Evolutionary conservation across 768 basidiomycete genomes (phyloP), one percentile per base, ranked within the genome.

Genomic region (Pleurotus ostreatus): DNA sequence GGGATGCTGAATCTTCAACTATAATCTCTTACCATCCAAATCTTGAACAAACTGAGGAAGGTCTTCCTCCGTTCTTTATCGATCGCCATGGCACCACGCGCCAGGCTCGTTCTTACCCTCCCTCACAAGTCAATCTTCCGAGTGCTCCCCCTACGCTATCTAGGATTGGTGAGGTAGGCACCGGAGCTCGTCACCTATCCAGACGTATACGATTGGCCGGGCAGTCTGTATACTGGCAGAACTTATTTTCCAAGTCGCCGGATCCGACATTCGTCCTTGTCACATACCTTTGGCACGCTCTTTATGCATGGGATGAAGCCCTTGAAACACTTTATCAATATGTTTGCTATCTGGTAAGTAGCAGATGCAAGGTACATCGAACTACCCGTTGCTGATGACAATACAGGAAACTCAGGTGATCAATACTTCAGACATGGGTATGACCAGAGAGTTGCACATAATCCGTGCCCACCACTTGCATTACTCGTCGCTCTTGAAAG

Each of bases 271-370:
- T 84, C 55, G 59, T 83, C 0, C 68, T 85, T 23, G 63, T 85
- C 20, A 73, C 79, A 6, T 75, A 77, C 40, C 66, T 85, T 30
- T 85, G 83, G 84, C 80, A 84, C 49, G 78, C 82, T 3, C 59
- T 84, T 57, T 85, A 85, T 60, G 78, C 79, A 0, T 85, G 82
- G 82, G 83, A 85, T 57, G 76, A 85, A 62, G 74, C 82, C 0
- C 64, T 85, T 2, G 83, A 84, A 59, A 67, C 70, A 41, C 66
- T 85, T 13, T 83, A 83, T 54, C 60, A 68, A 1, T 77, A 83
- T 60, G 76, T 85, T 49, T 78, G 72, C 57, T 66, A 61, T 43
- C 69, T 83, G 46, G 83, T 82, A 57, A 60, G 77, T 62, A 18
- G 46, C 11, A 51, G 13, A 40, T 43, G 18, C 34, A 23, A 25